Conservation (phyloP, 2,329 filamentous ascomycete genomes). For the Aspergillus sp. region DNA sequence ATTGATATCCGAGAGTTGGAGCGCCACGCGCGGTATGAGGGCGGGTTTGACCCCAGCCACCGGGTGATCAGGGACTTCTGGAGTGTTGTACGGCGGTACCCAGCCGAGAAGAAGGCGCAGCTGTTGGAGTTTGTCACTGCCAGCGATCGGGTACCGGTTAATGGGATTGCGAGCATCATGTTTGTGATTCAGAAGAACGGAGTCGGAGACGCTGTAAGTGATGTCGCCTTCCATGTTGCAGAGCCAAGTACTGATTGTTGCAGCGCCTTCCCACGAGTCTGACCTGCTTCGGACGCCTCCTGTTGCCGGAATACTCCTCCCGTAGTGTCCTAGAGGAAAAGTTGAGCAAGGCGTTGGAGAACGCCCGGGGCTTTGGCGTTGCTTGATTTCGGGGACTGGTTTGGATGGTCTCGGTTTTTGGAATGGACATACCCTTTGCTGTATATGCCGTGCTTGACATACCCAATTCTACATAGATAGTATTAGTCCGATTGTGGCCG, state of each 20-base stretch:
- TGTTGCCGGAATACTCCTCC: constrained; percentile 79
- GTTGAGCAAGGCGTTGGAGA: constrained; percentile 81
- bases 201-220: constrained; percentile 56
- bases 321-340: constrained; percentile 71
- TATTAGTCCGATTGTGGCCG: not conserved
- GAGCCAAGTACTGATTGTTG: constrained; percentile 10
- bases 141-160: constrained; percentile 84
- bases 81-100: constrained; percentile 69
- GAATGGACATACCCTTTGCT: constrained; percentile 4
- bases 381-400: constrained; percentile 50
- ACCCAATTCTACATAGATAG: constrained; percentile 7
- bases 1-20: constrained; percentile 77
- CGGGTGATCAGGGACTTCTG: constrained; percentile 78
- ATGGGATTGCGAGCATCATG: constrained; percentile 76
- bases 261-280: constrained; percentile 75
- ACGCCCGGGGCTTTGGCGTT: constrained; percentile 86
- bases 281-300: constrained; percentile 87
- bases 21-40: constrained; percentile 72
- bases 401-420: not conserved
- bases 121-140: constrained; percentile 95
- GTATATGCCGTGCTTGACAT: constrained; percentile 20
- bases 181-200: constrained; percentile 83
- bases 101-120: constrained; percentile 68
- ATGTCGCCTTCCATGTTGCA: no score
- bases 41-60: constrained; percentile 71